Conservation (phyloP, 2,329 filamentous ascomycete species). For the Ophiostoma sp. region DNA sequence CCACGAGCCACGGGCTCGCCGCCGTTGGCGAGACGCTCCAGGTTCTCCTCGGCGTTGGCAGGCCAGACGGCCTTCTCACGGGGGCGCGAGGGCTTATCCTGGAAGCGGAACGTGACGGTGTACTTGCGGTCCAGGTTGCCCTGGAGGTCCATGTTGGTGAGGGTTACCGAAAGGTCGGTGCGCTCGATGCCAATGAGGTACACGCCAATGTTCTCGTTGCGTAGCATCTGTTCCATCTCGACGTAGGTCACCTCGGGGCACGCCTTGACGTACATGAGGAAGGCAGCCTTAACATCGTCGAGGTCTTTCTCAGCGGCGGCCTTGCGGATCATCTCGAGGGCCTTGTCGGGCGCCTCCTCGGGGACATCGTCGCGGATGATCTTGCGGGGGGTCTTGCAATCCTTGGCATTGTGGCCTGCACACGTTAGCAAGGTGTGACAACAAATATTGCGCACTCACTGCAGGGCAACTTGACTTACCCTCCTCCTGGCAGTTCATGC, state of each 20-base stretch:
- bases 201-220: conserved; percentile 53
- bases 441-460: not conserved
- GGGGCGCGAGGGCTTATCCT: conserved; percentile 56
- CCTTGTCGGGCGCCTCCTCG: conserved; percentile 53
- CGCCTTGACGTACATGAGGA: conserved; percentile 63
- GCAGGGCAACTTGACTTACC: conserved; percentile 45
- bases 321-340: conserved; percentile 57
- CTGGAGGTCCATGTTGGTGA: conserved; percentile 72
- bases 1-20: conserved; percentile 63
- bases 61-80: conserved; percentile 64
- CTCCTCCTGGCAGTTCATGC: conserved; percentile 62
- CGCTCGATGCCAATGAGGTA: conserved; percentile 66
- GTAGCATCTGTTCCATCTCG: conserved; percentile 62
- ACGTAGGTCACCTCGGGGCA: conserved; percentile 57
- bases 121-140: conserved; percentile 67
- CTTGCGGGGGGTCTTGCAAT: conserved; percentile 61
- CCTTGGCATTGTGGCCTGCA: conserved; percentile 49
- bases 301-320: conserved; percentile 58
- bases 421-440: not conserved
- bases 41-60: conserved; percentile 57
- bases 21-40: conserved; percentile 63
- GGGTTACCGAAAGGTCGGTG: conserved; percentile 50
- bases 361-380: conserved; percentile 55
- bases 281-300: conserved; percentile 61
- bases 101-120: conserved; percentile 63